Percentiles rank a stretch among this genome's conserved stretches.
phyloP scores from a whole-genome alignment of 192 early-diverging fungal species.

The Spizellomyces punctatus region DNA sequence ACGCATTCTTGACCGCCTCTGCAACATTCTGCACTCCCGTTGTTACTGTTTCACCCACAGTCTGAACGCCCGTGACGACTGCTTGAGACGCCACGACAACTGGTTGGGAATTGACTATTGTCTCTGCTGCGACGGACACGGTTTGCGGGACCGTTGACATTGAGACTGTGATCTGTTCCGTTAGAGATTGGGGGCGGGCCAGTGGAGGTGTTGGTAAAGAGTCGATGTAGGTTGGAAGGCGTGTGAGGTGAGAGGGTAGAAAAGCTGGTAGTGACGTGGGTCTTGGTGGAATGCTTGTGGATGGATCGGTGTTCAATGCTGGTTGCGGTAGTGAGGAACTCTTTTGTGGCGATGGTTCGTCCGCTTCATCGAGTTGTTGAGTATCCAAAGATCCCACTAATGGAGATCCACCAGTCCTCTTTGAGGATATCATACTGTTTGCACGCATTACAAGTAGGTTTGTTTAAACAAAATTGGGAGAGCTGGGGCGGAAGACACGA shows the following conservation, averaged over 20 bases:
- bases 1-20: constrained; percentile 10
- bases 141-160: constrained; percentile 15
- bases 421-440: no score
- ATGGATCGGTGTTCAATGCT: no score
- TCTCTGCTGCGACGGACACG: neutral
- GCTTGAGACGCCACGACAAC: neutral
- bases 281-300: neutral
- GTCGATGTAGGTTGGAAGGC: constrained; percentile 20
- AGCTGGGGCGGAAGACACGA: no score
- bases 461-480: no score
- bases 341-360: no score
- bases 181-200: constrained; percentile 8
- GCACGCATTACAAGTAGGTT: no score
- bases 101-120: neutral
- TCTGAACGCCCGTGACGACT: constrained; percentile 3
- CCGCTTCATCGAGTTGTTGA: no score
- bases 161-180: neutral
- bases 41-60: constrained; percentile 12
- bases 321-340: no score
- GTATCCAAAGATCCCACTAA: no score
- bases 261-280: neutral
- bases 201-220: constrained; percentile 21
- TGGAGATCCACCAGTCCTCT: no score
- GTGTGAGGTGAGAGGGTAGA: neutral
- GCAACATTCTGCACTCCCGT: constrained; percentile 6